Conservation (phyloP, 2,329 filamentous ascomycete genomes). For the Mollisia scopiformis region DNA sequence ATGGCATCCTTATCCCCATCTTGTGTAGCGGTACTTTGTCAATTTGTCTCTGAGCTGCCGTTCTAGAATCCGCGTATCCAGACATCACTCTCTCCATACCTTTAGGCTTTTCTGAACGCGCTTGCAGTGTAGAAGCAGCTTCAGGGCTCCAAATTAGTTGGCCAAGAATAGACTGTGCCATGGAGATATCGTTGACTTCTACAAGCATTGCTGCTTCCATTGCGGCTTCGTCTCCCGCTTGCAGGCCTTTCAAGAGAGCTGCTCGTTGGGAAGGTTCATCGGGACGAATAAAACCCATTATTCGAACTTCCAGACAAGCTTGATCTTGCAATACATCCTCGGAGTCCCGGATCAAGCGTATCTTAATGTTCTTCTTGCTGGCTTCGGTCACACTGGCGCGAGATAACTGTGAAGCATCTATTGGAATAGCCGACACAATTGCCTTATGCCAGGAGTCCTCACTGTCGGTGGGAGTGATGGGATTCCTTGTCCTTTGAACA, state of each 20-base stretch:
- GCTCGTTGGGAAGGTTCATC: slow-evolving; percentile 43
- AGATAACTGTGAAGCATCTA: slow-evolving; percentile 40
- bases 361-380: slow-evolving; percentile 51
- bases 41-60: slow-evolving; percentile 54
- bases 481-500: slow-evolving; percentile 38
- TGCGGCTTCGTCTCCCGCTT: slow-evolving; percentile 42
- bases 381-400: slow-evolving; percentile 42
- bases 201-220: slow-evolving; percentile 40
- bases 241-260: slow-evolving; percentile 47
- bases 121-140: slow-evolving; percentile 19
- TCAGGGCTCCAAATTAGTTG: slow-evolving; percentile 44
- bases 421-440: slow-evolving; percentile 58
- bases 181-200: slow-evolving; percentile 42
- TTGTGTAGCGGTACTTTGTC: slow-evolving; percentile 62
- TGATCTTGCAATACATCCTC: slow-evolving; percentile 45
- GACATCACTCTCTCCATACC: slow-evolving; percentile 43
- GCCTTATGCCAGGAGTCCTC: slow-evolving; percentile 58
- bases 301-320: slow-evolving; percentile 51
- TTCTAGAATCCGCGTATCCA: slow-evolving; percentile 50
- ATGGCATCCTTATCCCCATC: slow-evolving; percentile 58
- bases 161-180: slow-evolving; percentile 40
- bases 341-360: slow-evolving; percentile 58
- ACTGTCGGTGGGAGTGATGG: slow-evolving; percentile 27
- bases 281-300: slow-evolving; percentile 63
- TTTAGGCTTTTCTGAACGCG: slow-evolving; percentile 45